Percentiles rank a stretch among this genome's conserved stretches.
Evolutionary conservation across 73 alveolate species (phyloP).

Genomic region (Tetrahymena malaccensis): DNA sequence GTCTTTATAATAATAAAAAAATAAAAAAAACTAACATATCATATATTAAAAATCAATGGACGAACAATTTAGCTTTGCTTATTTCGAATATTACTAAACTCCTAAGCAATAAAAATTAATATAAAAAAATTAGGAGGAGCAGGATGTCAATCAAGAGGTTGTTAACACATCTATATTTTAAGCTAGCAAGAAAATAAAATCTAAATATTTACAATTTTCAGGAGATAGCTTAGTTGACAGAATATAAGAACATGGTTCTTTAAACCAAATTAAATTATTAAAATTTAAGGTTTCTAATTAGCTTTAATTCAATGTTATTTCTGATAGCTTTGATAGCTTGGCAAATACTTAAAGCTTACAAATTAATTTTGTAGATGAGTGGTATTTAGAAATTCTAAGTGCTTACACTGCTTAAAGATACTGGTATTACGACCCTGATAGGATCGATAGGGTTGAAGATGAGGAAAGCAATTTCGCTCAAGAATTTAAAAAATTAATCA

Average conservation of each 20-base stretch:
- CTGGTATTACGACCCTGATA: background rate
- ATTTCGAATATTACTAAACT: background rate
- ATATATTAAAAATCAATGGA: background rate
- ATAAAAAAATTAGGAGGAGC: background rate
- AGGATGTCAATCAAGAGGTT: background rate
- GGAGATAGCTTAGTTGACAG: background rate
- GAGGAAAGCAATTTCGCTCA: background rate
- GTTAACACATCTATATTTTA: background rate
- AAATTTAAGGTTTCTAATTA: background rate
- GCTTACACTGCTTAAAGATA: background rate
- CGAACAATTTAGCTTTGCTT: background rate
- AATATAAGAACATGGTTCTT: background rate
- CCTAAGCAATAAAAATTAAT: background rate
- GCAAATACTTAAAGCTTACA: too few relatives aligned
- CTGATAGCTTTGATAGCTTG: background rate
- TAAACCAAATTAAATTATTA: background rate
- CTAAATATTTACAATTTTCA: background rate
- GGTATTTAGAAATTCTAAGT: background rate
- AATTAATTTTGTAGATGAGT: background rate
- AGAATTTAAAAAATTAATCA: background rate
- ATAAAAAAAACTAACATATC: background rate
- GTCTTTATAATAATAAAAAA: too few relatives aligned
- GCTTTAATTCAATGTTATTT: background rate
- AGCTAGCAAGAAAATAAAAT: background rate
- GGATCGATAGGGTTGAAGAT: background rate